Base-by-base conservation (phyloP, 2,329 filamentous ascomycete species). In the Aspergillus sp. region DNA sequence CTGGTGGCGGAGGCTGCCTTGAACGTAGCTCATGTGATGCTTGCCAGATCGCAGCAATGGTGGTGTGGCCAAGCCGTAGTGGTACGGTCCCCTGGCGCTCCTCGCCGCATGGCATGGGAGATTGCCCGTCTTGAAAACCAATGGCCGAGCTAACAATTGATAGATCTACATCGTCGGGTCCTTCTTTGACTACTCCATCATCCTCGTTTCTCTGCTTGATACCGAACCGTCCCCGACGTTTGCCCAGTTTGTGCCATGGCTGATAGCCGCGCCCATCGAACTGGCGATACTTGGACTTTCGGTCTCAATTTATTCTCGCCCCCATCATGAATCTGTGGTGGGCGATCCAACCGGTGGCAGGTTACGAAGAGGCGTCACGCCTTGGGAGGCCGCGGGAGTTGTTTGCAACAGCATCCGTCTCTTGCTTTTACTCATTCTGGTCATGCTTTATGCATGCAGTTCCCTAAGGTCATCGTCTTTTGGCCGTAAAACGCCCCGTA, bases 131-230 rank as follows among this genome's bases (percentile, higher is more conserved):
- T 19, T 51, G n/a, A 35, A 35, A 52, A 21, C 47, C 23, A 35
- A 46, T 44, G 37, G 47, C 31, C 41, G 21, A 24, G 49, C 62
- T 60, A 46, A 60, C 41, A 17, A 35, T 43, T 41, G 56, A 31
- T 52, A 96, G 92, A 88, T 96, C 70, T 96, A 96, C 74, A 81
- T 96, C 62, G 84, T 91, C 56, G 91, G 89, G 55, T 89, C 90
- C 45, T 89, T 92, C 64, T 96, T 96, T 80, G 86, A 95, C 62
- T 95, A 96, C 78, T 83, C 90, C 50, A 87, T 96, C 65, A 84
- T 96, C 64, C 83, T 96, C 64, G 89, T 97, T 68, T 92, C 92
- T 31, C 84, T 98, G 57, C 82, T 96, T 68, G 93, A 97, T 73
- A 90, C 89, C 70, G 86, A 85, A 61, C 87, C 91, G 35, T 90